These are phyloP conservation scores for Penstemon davidsonii DNA, from an alignment of 257 asterid species.

Conservation along the genomic window DNA sequence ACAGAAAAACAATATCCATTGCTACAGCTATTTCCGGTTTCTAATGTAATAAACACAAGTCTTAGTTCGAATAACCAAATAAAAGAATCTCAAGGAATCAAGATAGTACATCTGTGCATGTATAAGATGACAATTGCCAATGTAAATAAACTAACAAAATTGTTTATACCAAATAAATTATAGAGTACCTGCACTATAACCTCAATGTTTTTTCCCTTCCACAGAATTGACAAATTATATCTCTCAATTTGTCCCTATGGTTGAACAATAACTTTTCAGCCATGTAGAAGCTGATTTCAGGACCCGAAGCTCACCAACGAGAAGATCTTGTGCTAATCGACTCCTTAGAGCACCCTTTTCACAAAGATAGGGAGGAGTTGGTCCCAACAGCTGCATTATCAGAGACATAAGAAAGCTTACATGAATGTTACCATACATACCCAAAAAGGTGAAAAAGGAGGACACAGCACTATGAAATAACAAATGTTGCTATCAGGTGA, in stretches of 20 bases:
- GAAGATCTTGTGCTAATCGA: constrained; percentile 61
- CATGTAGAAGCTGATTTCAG: constrained; percentile 73
- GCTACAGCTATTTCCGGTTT: too few relatives aligned
- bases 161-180: too few relatives aligned
- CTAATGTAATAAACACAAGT: too few relatives aligned
- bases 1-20: too few relatives aligned
- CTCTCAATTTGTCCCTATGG: constrained; percentile 25
- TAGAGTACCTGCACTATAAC: neutral
- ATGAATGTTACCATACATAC: neutral
- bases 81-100: too few relatives aligned
- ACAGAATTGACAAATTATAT: neutral
- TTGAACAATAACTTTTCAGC: constrained; percentile 60
- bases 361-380: constrained; percentile 15
- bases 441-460: neutral
- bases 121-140: too few relatives aligned
- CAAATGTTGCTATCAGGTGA: neutral
- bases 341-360: constrained; percentile 46
- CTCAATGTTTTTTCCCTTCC: neutral
- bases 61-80: too few relatives aligned
- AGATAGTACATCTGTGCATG: too few relatives aligned
- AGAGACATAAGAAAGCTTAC: neutral
- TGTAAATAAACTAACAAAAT: too few relatives aligned
- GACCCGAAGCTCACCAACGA: constrained; percentile 68
- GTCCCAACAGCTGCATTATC: constrained; percentile 34
- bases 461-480: neutral